Base-by-base conservation (phyloP, 2,329 filamentous ascomycete genomes). In the Fusarium falciforme region DNA sequence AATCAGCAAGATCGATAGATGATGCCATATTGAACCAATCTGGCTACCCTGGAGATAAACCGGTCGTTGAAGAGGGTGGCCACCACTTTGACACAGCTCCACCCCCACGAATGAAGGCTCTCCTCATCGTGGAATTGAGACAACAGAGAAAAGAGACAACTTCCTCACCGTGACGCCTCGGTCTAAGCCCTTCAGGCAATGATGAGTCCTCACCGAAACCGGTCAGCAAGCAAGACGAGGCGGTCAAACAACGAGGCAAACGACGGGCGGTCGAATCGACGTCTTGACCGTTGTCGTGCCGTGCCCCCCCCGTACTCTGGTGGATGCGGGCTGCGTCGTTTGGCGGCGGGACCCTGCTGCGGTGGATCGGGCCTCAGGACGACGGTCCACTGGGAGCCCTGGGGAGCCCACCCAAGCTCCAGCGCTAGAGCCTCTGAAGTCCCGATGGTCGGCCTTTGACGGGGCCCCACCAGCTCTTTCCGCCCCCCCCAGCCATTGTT, bases 361-460 rank as follows among this genome's bases (percentile, higher is more conserved):
- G 22, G 54, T 57, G 54, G 54, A 57, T 57, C 54, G 54, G 33
- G 54, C 16, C 16, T 16, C 54, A 64, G 61, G 61, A 35, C 61
- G 33, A 52, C 57, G 33, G 12, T 55, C 72, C 68, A 74, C 68
- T 74, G 68, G 63, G 69, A 66, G 40, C 57, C 40, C 54, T 52
- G 47, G 25, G 27, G 49, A 54, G 27, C 49, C 49, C 49, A 52
- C 47, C 49, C 17, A 31, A 54, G 17, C 27, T 36, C 59, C 52
- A 44, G 59, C 63, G 44, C 67, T 61, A 66, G 54, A 47, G 42
- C 35, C 27, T 44, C 40, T 47, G 40, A 60, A 44, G 44, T 31
- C 66, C 67, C 68, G 72, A 72, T 73, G 27, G 54, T 74, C 72
- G 72, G 64, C 61, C 44, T 20, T 20, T 57, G 52, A 67, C 40